A percentile compares a stretch with the other conserved stretches of the same genome.
phyloP scores from a whole-genome alignment of 1,284 basidiomycete species.

The Ganoderma meredithae region DNA sequence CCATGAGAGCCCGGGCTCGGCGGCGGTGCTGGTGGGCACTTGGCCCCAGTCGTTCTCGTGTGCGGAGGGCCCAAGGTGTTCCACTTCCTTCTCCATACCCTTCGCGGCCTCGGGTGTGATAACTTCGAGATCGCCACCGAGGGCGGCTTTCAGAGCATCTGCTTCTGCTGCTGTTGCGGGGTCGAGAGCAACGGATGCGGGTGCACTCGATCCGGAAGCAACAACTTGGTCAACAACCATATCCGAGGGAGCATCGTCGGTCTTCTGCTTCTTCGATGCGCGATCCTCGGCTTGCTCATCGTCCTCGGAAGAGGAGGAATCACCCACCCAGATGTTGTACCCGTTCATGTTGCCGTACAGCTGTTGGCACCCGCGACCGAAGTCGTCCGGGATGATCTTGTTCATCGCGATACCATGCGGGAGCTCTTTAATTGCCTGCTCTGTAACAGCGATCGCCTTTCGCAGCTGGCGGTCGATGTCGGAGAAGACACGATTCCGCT shows the following conservation, averaged over 20 bases:
- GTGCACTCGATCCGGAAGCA: not conserved
- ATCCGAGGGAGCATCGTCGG: constrained; percentile 22
- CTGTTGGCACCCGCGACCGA: constrained; percentile 54
- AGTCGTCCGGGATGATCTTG: constrained; percentile 60
- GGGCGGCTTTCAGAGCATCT: constrained; percentile 25
- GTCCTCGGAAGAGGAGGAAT: constrained; percentile 13
- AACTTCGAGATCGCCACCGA: constrained; percentile 30
- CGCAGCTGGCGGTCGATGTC: constrained; percentile 55
- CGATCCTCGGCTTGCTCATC: constrained; percentile 18
- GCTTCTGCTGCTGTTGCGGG: constrained; percentile 3
- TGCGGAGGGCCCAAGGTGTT: constrained; percentile 26
- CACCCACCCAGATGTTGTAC: constrained; percentile 8
- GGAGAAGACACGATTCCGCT: constrained; percentile 63
- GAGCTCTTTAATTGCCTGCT: constrained; percentile 62
- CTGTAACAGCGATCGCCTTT: constrained; percentile 54
- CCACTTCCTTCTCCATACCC: constrained; percentile 30
- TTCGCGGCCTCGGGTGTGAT: constrained; percentile 33
- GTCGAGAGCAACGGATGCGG: not conserved
- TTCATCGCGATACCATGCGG: constrained; percentile 61
- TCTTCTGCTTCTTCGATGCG: constrained; percentile 38
- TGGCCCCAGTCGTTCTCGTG: constrained; percentile 20
- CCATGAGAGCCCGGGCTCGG: not conserved
- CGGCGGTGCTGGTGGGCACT: constrained; percentile 10
- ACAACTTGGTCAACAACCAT: not conserved
- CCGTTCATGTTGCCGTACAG: constrained; percentile 49